phyloP scores from a whole-genome alignment of 164 flowering plant genomes.

The Kingdonia uniflora region DNA sequence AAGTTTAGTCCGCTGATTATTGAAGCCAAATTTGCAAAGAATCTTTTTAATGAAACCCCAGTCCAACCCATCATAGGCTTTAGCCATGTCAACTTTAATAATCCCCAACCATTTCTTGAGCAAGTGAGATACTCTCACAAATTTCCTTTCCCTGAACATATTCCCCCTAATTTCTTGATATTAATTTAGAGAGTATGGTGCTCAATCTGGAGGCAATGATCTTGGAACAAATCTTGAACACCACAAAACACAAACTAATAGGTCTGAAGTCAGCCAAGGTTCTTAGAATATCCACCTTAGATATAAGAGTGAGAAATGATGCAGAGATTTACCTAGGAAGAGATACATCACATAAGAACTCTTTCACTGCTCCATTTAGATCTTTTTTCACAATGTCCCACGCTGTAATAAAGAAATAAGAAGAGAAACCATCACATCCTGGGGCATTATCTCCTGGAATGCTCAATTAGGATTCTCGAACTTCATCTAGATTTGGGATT shows the following conservation, averaged over 20 bases:
- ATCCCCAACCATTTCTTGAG: not conserved
- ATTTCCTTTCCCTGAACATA: not conserved
- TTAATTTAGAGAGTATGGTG: not conserved
- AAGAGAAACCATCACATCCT: not conserved
- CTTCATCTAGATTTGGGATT: too few species aligned
- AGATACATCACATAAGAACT: not conserved
- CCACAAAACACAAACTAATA: too few species aligned
- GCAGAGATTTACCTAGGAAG: not conserved
- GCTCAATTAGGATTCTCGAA: too few species aligned
- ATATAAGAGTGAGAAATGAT: too few species aligned
- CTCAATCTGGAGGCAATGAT: not conserved
- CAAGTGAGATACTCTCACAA: not conserved
- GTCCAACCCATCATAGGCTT: not conserved
- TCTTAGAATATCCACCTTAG: not conserved
- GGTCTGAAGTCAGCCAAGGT: too few species aligned
- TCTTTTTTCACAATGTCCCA: not conserved
- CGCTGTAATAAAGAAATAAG: not conserved
- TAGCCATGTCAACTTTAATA: not conserved
- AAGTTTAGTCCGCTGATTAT: not conserved
- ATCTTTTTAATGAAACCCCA: not conserved
- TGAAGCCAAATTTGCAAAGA: too few species aligned
- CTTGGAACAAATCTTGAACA: not conserved
- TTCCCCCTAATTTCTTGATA: not conserved
- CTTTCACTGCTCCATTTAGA: not conserved
- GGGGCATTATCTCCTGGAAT: not conserved